Base-by-base conservation (phyloP, 164 flowering plant genomes). In the Dillenia suffruticosa region DNA sequence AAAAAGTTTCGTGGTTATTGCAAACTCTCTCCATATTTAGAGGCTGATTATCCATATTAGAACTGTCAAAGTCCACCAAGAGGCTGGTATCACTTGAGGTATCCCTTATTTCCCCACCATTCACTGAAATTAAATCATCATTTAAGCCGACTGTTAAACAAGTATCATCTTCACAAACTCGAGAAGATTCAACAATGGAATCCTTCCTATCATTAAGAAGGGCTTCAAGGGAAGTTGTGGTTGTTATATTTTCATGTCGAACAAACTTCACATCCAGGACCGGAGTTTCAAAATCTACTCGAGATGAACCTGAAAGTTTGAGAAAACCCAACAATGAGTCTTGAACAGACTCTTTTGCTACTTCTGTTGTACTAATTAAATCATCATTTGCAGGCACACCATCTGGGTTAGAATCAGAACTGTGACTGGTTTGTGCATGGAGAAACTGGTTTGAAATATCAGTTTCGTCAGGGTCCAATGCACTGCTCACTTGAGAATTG, bases 231-330 rank as follows among this genome's bases (percentile, higher is more conserved):
- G 78, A 50, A 57, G 61, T 9, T 15, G 8, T 62, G 11, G 54
- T 1, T 17, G 22, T 17, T 22, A 55, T 55, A 49, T 40, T 63
- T 48, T 67, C 78, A 15, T 58, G 62, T 9, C 78, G 59, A 17
- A 45, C 51, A 68, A 88, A 90, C 49, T 74, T 75, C 62, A 93
- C 93, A 60, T 88, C 92, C 68, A 84, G 69, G 44, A 88, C 63
- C 14, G 90, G 79, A 56, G 65, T 57, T 51, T 76, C 78, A 58
- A 78, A 84, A 73, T 88, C 82, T 59, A 86, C 70, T 5, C 22
- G 26, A 47, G 74, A 69, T 46, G 55, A 61, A 52, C 19, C 43
- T 15, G 71, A 58, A 14, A 66, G 61, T 24, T 65, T 63, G 13
- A 70, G 56, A 51, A 75, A 58, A 24, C 70, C 61, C 57, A 72